Conservation (phyloP, 2,329 filamentous ascomycete species). For the Phialocephala subalpina region DNA sequence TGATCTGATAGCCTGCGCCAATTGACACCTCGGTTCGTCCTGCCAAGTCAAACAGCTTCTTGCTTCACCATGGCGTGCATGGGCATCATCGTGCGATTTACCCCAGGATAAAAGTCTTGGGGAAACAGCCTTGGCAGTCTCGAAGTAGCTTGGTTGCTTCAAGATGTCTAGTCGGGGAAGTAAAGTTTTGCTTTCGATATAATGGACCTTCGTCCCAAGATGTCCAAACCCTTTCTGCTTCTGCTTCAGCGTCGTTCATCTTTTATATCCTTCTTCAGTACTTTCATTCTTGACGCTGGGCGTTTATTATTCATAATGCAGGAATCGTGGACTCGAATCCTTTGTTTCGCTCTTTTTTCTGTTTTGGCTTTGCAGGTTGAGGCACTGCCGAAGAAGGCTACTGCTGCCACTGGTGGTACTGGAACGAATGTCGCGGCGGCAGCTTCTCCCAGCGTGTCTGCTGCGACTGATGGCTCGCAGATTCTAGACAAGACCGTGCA, state of each 20-base stretch:
- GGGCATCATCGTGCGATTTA: constrained; percentile 24
- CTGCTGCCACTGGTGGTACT: constrained; percentile 15
- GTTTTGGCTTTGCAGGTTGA: constrained; percentile 31
- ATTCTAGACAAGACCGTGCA: constrained; percentile 62
- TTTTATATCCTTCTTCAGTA: constrained; percentile 19
- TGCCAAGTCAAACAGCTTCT: constrained; percentile 25
- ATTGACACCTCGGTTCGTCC: neutral
- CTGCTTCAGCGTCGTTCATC: constrained; percentile 13
- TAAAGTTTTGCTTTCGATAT: constrained; percentile 10
- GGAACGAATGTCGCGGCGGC: constrained; percentile 23
- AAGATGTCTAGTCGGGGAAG: constrained; percentile 8
- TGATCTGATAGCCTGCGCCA: neutral
- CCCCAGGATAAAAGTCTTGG: constrained; percentile 25
- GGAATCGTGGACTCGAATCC: constrained; percentile 32
- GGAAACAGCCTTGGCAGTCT: constrained; percentile 38
- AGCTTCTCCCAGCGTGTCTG: constrained; percentile 16
- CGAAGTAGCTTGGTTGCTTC: constrained; percentile 18
- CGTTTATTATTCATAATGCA: constrained; percentile 33
- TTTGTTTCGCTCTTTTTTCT: constrained; percentile 33
- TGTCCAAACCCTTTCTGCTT: neutral
- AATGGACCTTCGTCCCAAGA: constrained; percentile 25
- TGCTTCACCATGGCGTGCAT: constrained; percentile 19
- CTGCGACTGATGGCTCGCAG: constrained; percentile 60
- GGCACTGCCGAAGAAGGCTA: constrained; percentile 32
- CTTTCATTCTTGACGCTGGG: constrained; percentile 32